phyloP scores from a whole-genome alignment of 2,329 filamentous ascomycete species.

The Calonectria crousiana region DNA sequence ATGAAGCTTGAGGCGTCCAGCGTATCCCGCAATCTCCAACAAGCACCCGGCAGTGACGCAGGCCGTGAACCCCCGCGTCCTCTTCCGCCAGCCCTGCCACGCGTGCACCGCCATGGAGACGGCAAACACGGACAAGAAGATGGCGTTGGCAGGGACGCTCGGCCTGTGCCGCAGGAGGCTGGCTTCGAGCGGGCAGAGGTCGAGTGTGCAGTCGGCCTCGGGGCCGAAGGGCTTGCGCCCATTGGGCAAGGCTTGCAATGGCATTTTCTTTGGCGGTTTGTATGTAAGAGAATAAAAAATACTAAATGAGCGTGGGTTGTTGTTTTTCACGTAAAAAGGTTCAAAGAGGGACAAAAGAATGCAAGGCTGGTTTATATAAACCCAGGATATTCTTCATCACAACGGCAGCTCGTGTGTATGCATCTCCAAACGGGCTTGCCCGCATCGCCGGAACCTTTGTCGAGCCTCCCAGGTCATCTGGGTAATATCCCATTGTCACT shows the following conservation, averaged over 20 bases:
- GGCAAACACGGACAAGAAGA: slow-evolving; percentile 38
- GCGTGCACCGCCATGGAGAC: slow-evolving; percentile 31
- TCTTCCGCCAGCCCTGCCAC: slow-evolving; percentile 36
- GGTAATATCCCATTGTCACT: background rate
- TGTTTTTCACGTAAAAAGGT: background rate
- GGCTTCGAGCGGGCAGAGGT: slow-evolving; percentile 38
- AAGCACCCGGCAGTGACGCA: slow-evolving; percentile 67
- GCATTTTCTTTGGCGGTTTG: slow-evolving; percentile 14
- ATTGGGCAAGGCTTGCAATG: slow-evolving; percentile 31
- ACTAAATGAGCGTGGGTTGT: background rate
- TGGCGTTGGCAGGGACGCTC: slow-evolving; percentile 33
- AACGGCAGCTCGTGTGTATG: background rate
- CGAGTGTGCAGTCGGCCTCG: slow-evolving; percentile 41
- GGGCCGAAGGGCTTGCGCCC: slow-evolving; percentile 41
- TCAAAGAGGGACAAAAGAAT: background rate
- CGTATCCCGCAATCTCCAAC: slow-evolving; percentile 71
- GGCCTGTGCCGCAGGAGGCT: slow-evolving; percentile 41
- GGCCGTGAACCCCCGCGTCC: slow-evolving; percentile 54
- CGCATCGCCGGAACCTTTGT: background rate
- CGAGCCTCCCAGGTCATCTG: background rate
- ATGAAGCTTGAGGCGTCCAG: slow-evolving; percentile 67
- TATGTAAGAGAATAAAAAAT: background rate
- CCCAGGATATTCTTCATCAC: background rate
- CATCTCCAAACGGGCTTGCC: background rate
- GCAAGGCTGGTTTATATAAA: background rate